Base-by-base conservation (phyloP, 129 eudicot genomes). In the Saussurea involucrata region DNA sequence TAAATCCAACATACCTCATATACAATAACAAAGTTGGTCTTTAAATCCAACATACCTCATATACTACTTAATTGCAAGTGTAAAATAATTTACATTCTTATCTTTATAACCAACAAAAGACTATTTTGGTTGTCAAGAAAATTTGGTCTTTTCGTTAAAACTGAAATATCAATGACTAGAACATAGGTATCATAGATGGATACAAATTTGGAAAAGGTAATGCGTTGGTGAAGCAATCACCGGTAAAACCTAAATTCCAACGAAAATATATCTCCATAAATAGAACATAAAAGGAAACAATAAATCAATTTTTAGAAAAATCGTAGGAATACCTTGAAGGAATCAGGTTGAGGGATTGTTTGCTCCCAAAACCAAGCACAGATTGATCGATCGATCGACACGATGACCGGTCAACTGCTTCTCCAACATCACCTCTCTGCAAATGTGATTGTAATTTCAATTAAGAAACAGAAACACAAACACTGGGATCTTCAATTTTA, bases 281-380 rank as follows among this genome's bases (percentile, higher is more conserved):
- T 0, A 53, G 29, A 70, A 9, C 64, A 27, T 0, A 53, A 4
- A 21, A 29, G 0, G 6, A 21, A 31, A 63, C 11, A 33, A 63
- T 7, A 29, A 5, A 76, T 49, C 37, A 77, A 68, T 6, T 2
- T n/a, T n/a, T n/a, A n/a, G n/a, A 11, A 57, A 10, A 58, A 76
- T 4, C 8, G 28, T 20, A 73, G 10, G 3, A 37, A 9, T 86
- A 91, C 98, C 93, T 95, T 89, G 72, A 85, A 63, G 11, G 96
- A 85, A 84, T 91, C 93, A 73, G 87, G 96, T 87, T 95, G 97
- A 77, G 96, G 68, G 33, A 86, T 68, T 44, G 86, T 71, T 81
- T 95, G 99, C 21, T 92, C 97, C 99, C 99, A 92, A 70, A 92
- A 95, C 99, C 99, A 95, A 72, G 86, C 87, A 67, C 99, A 95